Evolutionary conservation across 2,329 filamentous ascomycete species (phyloP).

Genomic region (Aspergillus floridensis): DNA sequence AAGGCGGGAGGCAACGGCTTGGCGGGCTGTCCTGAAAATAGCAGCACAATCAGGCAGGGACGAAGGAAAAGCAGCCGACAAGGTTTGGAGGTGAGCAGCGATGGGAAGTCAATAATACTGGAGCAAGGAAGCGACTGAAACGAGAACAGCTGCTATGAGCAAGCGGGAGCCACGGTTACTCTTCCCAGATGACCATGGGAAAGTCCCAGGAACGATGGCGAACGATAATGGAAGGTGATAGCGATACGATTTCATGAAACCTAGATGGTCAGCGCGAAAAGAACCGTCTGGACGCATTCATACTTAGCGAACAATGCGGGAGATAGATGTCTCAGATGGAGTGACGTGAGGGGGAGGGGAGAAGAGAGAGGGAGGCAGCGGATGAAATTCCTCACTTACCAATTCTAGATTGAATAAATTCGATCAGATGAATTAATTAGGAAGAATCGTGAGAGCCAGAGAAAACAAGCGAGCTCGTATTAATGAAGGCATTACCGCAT

Average conservation of each 20-base stretch:
- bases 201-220: neutral
- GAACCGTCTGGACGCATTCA: too few relatives aligned
- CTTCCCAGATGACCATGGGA: neutral
- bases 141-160: neutral
- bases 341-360: neutral
- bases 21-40: neutral
- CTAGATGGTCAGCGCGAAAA: too few relatives aligned
- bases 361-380: neutral
- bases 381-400: conserved; percentile 2
- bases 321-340: conserved; percentile 1
- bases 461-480: conserved; percentile 4
- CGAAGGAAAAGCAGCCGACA: neutral
- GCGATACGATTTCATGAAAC: too few relatives aligned
- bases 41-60: neutral
- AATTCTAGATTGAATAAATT: neutral
- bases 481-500: too few relatives aligned
- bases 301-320: too few relatives aligned
- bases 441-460: neutral
- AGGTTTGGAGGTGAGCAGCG: too few relatives aligned
- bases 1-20: neutral
- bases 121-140: neutral
- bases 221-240: too few relatives aligned
- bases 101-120: neutral
- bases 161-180: neutral
- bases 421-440: neutral